These are phyloP conservation scores for Blepharisma japonicum DNA, from an alignment of 73 alveolate genomes.

Conservation along the genomic window DNA sequence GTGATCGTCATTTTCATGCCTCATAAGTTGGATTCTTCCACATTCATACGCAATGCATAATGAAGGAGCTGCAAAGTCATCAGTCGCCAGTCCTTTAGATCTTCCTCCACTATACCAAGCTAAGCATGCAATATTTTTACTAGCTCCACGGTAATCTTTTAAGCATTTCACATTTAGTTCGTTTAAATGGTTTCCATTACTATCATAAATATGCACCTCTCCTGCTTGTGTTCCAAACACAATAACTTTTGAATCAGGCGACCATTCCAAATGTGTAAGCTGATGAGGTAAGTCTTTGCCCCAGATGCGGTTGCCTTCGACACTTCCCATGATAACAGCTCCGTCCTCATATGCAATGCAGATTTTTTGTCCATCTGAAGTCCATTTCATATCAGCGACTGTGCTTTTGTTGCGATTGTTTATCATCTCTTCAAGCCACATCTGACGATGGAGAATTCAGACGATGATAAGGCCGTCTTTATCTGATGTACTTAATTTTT, in stretches of 20 bases:
- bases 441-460: conserved; percentile 55
- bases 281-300: conserved; percentile 85
- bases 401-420: conserved; percentile 97
- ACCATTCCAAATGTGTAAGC: conserved; percentile 96
- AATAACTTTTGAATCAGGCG: conserved; percentile 97
- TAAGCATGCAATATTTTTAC: conserved; percentile 65
- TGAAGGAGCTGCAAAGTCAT: conserved; percentile 31
- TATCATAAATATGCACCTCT: conserved; percentile 85
- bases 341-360: conserved; percentile 99
- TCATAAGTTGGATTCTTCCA: conserved; percentile 94
- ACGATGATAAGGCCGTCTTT: conserved; percentile 83
- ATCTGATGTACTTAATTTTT: conserved; percentile 80
- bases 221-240: conserved; percentile 97
- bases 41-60: conserved; percentile 79
- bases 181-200: conserved; percentile 72
- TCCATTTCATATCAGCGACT: conserved; percentile 99
- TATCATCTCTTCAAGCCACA: conserved; percentile 98
- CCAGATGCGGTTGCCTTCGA: conserved; percentile 99
- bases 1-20: conserved; percentile 76
- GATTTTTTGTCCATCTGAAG: conserved; percentile 88
- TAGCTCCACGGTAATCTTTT: conserved; percentile 52
- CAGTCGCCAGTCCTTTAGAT: background rate
- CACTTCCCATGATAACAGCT: conserved; percentile 99
- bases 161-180: conserved; percentile 67
- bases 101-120: conserved; percentile 68